A percentile compares a stretch with the other conserved stretches of the same genome.
phyloP scores from a whole-genome alignment of 169 alveolate genomes.

The Cryptosporidium ubiquitum region DNA sequence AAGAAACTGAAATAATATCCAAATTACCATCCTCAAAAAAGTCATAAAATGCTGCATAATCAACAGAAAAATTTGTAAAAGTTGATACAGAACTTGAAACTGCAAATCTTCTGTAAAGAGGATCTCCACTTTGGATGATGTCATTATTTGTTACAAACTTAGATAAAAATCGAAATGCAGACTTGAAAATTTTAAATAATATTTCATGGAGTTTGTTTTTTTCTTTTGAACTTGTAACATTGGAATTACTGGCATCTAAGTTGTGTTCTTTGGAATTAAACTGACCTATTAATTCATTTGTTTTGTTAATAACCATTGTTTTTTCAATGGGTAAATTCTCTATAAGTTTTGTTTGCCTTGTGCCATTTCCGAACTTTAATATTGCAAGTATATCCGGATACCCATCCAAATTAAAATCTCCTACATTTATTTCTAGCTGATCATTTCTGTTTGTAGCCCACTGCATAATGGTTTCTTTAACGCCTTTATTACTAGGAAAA shows the following conservation, averaged over 20 bases:
- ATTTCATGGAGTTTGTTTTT: neutral
- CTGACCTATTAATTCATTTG: neutral
- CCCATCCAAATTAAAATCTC: slow-evolving; percentile 81
- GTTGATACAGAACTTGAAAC: neutral
- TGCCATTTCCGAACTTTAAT: slow-evolving; percentile 11
- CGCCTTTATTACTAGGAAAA: slow-evolving; percentile 5
- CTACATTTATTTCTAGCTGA: slow-evolving; percentile 36
- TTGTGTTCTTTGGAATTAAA: neutral
- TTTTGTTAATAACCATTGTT: neutral
- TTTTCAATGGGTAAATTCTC: slow-evolving; percentile 33
- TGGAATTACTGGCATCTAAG: neutral
- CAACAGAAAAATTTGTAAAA: slow-evolving; percentile 24
- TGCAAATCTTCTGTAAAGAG: slow-evolving; percentile 42
- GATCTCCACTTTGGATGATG: slow-evolving; percentile 1
- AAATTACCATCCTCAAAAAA: slow-evolving; percentile 78
- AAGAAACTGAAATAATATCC: slow-evolving; percentile 78
- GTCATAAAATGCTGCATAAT: slow-evolving; percentile 79
- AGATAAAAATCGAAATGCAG: slow-evolving; percentile 4
- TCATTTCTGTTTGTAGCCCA: slow-evolving; percentile 11
- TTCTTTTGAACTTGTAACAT: neutral
- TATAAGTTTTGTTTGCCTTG: slow-evolving; percentile 44
- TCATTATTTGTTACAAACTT: slow-evolving; percentile 9
- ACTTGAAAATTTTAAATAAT: neutral
- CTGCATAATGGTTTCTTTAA: slow-evolving; percentile 8
- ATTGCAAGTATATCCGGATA: slow-evolving; percentile 78